Conservation (phyloP, 306 rosid genomes). For the Delonix regia region DNA sequence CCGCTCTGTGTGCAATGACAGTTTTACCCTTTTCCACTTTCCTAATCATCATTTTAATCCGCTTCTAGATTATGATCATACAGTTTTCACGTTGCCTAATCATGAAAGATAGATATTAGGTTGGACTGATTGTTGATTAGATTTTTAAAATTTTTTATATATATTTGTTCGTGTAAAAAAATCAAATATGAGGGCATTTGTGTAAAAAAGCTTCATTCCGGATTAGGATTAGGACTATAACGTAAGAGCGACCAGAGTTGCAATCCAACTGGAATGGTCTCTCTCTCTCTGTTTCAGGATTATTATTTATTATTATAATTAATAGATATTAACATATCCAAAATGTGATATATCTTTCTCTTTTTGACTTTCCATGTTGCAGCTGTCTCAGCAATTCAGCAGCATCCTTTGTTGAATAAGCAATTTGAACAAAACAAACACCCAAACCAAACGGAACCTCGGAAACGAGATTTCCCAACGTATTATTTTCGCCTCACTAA, state of each 20-base stretch:
- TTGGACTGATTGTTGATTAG: no score
- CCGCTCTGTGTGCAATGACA: not conserved
- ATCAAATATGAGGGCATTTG: not conserved
- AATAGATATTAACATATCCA: not conserved
- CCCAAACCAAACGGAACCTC: slow-evolving; percentile 49
- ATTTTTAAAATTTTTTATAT: no score
- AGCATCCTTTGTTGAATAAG: slow-evolving; percentile 54
- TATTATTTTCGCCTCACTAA: not conserved
- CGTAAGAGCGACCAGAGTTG: slow-evolving; percentile 50
- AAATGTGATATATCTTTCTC: not conserved
- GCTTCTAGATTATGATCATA: not conserved
- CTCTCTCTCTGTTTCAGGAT: not conserved
- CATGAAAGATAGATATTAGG: no score
- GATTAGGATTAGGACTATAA: slow-evolving; percentile 35
- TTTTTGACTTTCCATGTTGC: slow-evolving; percentile 59
- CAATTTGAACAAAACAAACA: slow-evolving; percentile 30
- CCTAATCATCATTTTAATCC: not conserved
- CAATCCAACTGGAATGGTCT: slow-evolving; percentile 49
- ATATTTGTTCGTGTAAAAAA: no score
- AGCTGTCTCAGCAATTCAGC: slow-evolving; percentile 21
- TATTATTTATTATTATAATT: not conserved
- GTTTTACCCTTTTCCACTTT: not conserved
- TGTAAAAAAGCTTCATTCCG: not conserved
- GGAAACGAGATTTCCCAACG: slow-evolving; percentile 33
- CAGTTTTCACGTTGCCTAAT: no score